These are phyloP conservation scores for Fusarium sp. DNA, from an alignment of 2,329 filamentous ascomycete species.

Conservation along the genomic window DNA sequence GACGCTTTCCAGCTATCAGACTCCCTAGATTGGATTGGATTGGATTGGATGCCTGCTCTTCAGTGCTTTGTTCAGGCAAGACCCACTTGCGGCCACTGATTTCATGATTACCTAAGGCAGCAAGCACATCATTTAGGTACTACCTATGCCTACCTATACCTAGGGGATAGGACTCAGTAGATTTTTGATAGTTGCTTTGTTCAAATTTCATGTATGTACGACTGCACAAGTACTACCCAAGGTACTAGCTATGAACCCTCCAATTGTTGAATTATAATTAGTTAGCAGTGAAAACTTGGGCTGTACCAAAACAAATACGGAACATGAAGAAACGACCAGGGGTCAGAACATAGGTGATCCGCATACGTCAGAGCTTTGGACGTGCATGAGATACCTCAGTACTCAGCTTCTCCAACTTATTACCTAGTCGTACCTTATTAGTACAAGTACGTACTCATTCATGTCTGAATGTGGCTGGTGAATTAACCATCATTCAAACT, in stretches of 20 bases:
- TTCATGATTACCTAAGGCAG: constrained; percentile 18
- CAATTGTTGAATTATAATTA: not conserved
- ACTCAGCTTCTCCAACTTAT: constrained; percentile 7
- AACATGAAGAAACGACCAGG: not conserved
- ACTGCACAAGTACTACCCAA: not conserved
- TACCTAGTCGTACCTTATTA: not conserved
- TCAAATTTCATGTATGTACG: not conserved
- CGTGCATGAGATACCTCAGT: not conserved
- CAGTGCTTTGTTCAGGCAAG: constrained; percentile 2
- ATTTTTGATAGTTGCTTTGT: not conserved
- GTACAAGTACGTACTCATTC: not conserved
- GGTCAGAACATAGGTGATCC: not conserved
- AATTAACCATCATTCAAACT: not conserved
- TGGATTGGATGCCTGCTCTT: not conserved
- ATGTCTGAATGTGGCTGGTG: constrained; percentile 9
- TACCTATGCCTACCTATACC: too few species aligned
- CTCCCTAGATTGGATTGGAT: not conserved
- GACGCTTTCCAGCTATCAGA: not conserved
- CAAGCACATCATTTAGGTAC: too few species aligned
- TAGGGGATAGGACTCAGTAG: not conserved
- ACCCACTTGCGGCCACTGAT: constrained; percentile 16
- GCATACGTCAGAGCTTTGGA: not conserved
- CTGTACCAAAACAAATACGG: not conserved
- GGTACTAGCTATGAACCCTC: not conserved
- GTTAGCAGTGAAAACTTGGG: not conserved